These are phyloP conservation scores for Rhizopus delemar DNA, from an alignment of 371 early-diverging fungal genomes.

Conservation along the genomic window DNA sequence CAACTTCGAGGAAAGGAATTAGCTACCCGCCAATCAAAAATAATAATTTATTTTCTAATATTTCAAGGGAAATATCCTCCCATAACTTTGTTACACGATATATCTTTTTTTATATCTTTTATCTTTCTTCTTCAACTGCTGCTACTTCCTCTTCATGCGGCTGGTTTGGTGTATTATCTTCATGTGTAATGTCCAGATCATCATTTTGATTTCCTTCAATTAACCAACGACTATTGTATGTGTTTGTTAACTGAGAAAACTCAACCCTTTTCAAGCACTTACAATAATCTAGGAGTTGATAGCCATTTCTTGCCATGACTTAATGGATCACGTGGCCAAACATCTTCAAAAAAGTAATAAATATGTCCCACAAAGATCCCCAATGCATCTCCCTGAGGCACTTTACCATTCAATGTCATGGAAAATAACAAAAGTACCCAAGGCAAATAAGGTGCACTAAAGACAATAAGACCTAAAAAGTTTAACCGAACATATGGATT, in stretches of 20 bases:
- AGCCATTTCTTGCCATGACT: constrained; percentile 62
- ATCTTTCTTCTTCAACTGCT: constrained; percentile 4
- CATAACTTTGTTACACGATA: neutral
- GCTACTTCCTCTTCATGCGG: constrained; percentile 3
- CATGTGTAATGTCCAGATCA: constrained; percentile 7
- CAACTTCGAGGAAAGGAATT: no score
- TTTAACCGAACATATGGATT: constrained; percentile 85
- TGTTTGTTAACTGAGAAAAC: neutral
- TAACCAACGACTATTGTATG: constrained; percentile 19
- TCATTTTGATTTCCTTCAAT: constrained; percentile 28
- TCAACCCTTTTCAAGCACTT: constrained; percentile 17
- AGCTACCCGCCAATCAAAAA: no score
- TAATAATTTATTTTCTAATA: no score
- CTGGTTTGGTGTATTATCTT: constrained; percentile 1
- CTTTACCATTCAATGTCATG: constrained; percentile 62
- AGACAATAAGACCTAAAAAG: constrained; percentile 86
- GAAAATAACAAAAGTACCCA: constrained; percentile 89
- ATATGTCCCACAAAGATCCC: constrained; percentile 91
- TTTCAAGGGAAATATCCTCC: no score
- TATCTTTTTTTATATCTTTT: neutral
- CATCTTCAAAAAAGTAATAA: constrained; percentile 93
- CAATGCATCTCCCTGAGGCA: constrained; percentile 81
- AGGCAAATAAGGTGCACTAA: constrained; percentile 92
- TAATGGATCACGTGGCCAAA: constrained; percentile 81
- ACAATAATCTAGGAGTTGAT: constrained; percentile 68